phyloP scores from a whole-genome alignment of 345 rosid genomes.

The Capsella bursapastoris region DNA sequence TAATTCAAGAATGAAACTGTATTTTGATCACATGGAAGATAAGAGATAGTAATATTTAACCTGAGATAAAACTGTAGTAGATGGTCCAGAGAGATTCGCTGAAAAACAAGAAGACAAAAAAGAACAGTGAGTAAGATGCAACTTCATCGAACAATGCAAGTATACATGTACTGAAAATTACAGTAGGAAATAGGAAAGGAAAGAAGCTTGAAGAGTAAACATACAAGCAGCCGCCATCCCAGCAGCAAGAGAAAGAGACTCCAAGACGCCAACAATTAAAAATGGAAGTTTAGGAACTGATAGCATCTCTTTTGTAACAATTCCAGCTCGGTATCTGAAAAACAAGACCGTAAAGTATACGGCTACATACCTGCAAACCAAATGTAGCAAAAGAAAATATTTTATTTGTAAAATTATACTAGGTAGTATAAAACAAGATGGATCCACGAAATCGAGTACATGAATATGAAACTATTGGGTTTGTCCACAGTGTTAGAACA shows the following conservation, averaged over 20 bases:
- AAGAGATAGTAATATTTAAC: constrained; percentile 44
- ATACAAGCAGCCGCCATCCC: constrained; percentile 99
- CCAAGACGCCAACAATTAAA: constrained; percentile 77
- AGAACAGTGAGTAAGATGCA: constrained; percentile 32
- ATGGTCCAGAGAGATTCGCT: constrained; percentile 95
- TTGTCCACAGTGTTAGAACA: constrained; percentile 12
- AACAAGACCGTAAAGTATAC: constrained; percentile 80
- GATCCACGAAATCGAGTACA: background rate
- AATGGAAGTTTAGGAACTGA: constrained; percentile 82
- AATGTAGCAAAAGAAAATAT: background rate
- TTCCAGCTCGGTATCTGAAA: constrained; percentile 79
- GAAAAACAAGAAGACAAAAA: constrained; percentile 37
- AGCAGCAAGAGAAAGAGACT: constrained; percentile 87
- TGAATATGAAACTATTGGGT: constrained; percentile 4
- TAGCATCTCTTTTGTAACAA: constrained; percentile 92
- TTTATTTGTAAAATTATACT: background rate
- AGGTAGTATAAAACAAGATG: constrained; percentile 15
- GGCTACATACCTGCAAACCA: constrained; percentile 62
- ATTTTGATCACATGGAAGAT: constrained; percentile 13
- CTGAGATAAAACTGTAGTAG: constrained; percentile 94
- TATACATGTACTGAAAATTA: constrained; percentile 13
- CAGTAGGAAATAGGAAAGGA: constrained; percentile 13
- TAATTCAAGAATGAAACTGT: background rate
- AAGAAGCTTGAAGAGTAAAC: background rate
- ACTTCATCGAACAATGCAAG: background rate